A percentile compares a stretch with the other conserved stretches of the same genome.
Evolutionary conservation across 208 protist species (phyloP).

Genomic region (Leptomonas pyrrhocoris): DNA sequence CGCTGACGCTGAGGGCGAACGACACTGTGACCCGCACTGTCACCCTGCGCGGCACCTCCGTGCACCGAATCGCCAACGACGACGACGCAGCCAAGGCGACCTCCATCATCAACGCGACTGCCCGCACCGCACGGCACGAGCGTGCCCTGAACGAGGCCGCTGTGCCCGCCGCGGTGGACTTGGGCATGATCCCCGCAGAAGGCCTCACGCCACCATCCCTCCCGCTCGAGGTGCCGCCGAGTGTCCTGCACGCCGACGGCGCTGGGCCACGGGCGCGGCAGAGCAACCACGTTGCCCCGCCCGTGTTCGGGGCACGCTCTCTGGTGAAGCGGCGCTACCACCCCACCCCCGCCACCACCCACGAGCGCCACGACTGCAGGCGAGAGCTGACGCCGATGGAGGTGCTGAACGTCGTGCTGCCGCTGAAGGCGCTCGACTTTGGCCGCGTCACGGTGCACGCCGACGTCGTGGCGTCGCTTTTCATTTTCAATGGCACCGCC

Average conservation of each 20-base stretch:
- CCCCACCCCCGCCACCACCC: conserved; percentile 65
- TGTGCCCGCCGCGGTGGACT: conserved; percentile 49
- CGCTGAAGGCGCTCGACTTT: conserved; percentile 89
- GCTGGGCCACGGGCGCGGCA: conserved; percentile 22
- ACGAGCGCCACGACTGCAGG: conserved; percentile 92
- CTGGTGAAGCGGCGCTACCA: conserved; percentile 88
- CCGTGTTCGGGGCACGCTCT: conserved; percentile 76
- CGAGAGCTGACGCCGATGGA: conserved; percentile 88
- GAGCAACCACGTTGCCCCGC: conserved; percentile 50
- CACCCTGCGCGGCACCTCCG: conserved; percentile 45
- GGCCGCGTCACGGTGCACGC: conserved; percentile 89
- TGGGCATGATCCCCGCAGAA: conserved; percentile 87
- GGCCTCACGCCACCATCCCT: conserved; percentile 73
- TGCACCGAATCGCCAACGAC: conserved; percentile 18
- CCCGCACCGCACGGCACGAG: conserved; percentile 9
- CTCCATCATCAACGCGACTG: background rate
- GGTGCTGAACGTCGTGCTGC: conserved; percentile 74
- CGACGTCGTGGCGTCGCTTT: conserved; percentile 78
- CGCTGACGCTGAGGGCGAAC: conserved; percentile 76
- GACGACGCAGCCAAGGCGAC: background rate
- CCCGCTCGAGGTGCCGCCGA: conserved; percentile 28
- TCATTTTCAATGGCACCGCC: conserved; percentile 90
- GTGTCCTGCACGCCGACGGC: conserved; percentile 29
- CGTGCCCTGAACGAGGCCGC: conserved; percentile 30
- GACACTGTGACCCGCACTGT: conserved; percentile 55